Evolutionary conservation across 2,329 filamentous ascomycete species (phyloP).

Genomic region (Arachnopeziza araneosa): DNA sequence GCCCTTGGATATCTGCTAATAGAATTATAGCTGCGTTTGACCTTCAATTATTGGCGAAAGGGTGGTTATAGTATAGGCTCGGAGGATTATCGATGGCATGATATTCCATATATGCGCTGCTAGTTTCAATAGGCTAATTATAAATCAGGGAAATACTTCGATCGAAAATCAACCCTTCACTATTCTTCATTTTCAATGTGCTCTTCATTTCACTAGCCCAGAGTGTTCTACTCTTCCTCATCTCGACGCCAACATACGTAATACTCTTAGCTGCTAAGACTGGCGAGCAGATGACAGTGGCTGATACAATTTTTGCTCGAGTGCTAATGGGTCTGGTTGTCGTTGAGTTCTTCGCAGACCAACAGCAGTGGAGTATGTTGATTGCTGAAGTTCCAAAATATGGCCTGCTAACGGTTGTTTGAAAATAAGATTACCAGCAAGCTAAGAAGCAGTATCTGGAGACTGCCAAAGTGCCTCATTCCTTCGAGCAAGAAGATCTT

Average conservation of each 20-base stretch:
- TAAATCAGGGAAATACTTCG: constrained; percentile 61
- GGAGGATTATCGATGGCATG: constrained; percentile 86
- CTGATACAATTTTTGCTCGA: constrained; percentile 54
- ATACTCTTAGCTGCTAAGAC: constrained; percentile 69
- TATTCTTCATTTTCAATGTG: constrained; percentile 82
- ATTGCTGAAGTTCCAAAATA: not conserved
- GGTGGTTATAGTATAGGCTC: constrained; percentile 85
- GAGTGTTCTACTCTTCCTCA: constrained; percentile 71
- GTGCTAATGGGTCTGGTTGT: constrained; percentile 51
- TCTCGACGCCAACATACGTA: constrained; percentile 78
- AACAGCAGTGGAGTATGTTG: constrained; percentile 78
- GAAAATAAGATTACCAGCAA: constrained; percentile 62
- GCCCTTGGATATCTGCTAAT: constrained; percentile 4
- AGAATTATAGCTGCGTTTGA: constrained; percentile 62
- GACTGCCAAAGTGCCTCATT: constrained; percentile 63
- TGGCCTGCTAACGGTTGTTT: not conserved
- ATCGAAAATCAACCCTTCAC: constrained; percentile 48
- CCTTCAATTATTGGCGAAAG: constrained; percentile 95
- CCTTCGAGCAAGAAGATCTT: constrained; percentile 66
- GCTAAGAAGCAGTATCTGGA: constrained; percentile 74
- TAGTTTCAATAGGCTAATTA: not conserved
- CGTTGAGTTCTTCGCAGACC: constrained; percentile 77
- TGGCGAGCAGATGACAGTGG: constrained; percentile 44
- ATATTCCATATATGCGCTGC: not conserved
- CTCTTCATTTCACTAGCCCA: constrained; percentile 85